Evolutionary conservation across 2,329 filamentous ascomycete genomes (phyloP).

Genomic region (Macrophomina phaseolina): DNA sequence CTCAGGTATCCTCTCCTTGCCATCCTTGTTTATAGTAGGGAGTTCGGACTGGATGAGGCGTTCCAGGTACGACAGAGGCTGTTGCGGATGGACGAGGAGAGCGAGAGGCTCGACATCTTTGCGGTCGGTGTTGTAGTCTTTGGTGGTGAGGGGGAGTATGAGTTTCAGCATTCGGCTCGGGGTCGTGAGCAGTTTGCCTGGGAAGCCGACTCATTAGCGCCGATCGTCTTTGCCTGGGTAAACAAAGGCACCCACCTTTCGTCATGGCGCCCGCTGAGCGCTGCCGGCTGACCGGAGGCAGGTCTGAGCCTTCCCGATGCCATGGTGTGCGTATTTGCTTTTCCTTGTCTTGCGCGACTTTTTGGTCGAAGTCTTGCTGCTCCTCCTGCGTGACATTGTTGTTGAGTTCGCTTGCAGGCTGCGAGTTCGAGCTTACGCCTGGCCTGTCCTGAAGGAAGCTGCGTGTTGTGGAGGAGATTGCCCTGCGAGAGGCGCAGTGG

Average conservation of each 20-base stretch:
- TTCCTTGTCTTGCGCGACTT: constrained; percentile 55
- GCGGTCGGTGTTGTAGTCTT: constrained; percentile 63
- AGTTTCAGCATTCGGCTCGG: constrained; percentile 81
- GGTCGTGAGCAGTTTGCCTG: constrained; percentile 79
- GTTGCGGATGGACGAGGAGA: constrained; percentile 84
- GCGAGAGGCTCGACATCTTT: constrained; percentile 84
- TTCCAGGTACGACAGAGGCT: constrained; percentile 89
- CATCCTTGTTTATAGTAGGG: constrained; percentile 66
- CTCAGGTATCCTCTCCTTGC: constrained; percentile 72
- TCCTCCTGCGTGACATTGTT: constrained; percentile 54
- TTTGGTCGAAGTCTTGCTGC: constrained; percentile 50
- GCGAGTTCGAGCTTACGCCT: constrained; percentile 38
- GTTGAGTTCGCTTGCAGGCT: constrained; percentile 48
- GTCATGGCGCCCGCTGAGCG: constrained; percentile 65
- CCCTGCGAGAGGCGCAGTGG: neutral
- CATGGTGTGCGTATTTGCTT: constrained; percentile 68
- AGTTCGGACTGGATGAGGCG: constrained; percentile 87
- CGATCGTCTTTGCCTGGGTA: constrained; percentile 9
- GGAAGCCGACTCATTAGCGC: neutral
- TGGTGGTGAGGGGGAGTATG: constrained; percentile 73
- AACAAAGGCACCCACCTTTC: constrained; percentile 55
- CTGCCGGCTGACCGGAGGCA: constrained; percentile 60
- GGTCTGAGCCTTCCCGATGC: constrained; percentile 67
- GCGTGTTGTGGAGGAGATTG: neutral
- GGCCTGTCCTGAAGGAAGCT: neutral